Conservation (phyloP, 805 yeast species). For the Yamadazyma endophytica region DNA sequence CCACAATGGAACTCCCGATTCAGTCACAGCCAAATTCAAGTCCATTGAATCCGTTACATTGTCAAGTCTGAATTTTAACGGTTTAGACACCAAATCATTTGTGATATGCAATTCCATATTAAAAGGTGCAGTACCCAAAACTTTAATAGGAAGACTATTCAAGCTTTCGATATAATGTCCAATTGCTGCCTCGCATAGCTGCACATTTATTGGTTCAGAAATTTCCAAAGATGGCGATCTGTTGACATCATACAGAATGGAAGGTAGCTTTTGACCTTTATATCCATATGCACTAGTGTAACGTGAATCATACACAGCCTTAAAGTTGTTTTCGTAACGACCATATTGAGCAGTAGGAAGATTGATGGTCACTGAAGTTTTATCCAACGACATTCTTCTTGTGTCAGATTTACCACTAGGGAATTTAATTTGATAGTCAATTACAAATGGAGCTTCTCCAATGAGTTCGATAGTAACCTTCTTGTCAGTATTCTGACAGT, state of each 20-base stretch:
- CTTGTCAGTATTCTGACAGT: conserved; percentile 28
- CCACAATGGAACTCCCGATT: neutral
- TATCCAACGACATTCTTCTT: conserved; percentile 28
- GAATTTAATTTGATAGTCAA: conserved; percentile 57
- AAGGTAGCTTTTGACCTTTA: conserved; percentile 9
- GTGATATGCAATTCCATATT: conserved; percentile 51
- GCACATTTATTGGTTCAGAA: conserved; percentile 42
- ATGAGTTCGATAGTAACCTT: conserved; percentile 36
- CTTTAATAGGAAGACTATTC: conserved; percentile 43
- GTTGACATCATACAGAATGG: conserved; percentile 42
- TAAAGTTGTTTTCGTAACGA: conserved; percentile 55
- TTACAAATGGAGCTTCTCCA: conserved; percentile 65
- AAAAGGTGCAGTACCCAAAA: conserved; percentile 63
- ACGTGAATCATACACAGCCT: conserved; percentile 59
- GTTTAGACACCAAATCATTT: conserved; percentile 56
- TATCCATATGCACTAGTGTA: conserved; percentile 40
- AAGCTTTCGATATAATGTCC: conserved; percentile 19
- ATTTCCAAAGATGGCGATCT: conserved; percentile 61
- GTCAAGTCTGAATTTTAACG: conserved; percentile 42
- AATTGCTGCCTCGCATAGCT: conserved; percentile 34
- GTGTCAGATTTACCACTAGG: conserved; percentile 51
- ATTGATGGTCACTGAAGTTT: conserved; percentile 24
- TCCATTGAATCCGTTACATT: conserved; percentile 28
- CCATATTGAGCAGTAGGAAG: conserved; percentile 50
- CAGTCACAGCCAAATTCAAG: conserved; percentile 6